These are phyloP conservation scores for Neopestalotiopsis sp. DNA, from an alignment of 2,329 filamentous ascomycete species.

Conservation along the genomic window DNA sequence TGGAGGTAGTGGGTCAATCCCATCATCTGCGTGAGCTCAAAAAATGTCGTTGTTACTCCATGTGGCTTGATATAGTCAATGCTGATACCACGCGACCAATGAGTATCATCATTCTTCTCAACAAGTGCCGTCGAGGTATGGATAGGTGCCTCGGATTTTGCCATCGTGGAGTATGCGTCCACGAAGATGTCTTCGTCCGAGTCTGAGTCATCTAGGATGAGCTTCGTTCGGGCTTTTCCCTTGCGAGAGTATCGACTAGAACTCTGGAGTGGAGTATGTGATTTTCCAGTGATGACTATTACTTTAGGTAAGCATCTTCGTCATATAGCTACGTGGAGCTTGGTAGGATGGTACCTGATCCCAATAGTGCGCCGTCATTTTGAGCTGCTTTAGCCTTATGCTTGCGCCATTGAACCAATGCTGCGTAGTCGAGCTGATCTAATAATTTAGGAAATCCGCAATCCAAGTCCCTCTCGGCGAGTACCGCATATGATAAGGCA, in stretches of 20 bases:
- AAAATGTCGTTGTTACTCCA: not conserved
- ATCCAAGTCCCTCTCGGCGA: not conserved
- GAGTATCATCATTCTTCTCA: not conserved
- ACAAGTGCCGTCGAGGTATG: not conserved
- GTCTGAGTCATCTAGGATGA: not conserved
- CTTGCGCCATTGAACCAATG: not conserved
- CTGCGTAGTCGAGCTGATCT: slow-evolving; percentile 1
- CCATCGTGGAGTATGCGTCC: not conserved
- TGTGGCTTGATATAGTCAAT: not conserved
- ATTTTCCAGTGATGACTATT: not conserved
- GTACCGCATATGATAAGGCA: not conserved
- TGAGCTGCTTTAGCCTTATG: not conserved
- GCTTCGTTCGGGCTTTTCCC: not conserved
- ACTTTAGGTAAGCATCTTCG: not conserved
- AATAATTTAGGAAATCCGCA: not conserved
- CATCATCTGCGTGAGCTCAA: not conserved
- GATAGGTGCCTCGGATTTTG: not conserved
- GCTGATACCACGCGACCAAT: not conserved
- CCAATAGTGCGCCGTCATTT: not conserved
- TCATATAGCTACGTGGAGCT: not conserved
- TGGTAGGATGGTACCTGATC: not conserved
- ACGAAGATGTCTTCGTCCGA: not conserved
- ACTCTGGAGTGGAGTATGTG: not conserved
- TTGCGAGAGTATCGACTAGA: not conserved
- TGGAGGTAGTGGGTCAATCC: not conserved